A percentile compares a stretch with the other conserved stretches of the same genome.
Evolutionary conservation across 805 yeast genomes (phyloP).

Genomic region (Candida nemodendra): DNA sequence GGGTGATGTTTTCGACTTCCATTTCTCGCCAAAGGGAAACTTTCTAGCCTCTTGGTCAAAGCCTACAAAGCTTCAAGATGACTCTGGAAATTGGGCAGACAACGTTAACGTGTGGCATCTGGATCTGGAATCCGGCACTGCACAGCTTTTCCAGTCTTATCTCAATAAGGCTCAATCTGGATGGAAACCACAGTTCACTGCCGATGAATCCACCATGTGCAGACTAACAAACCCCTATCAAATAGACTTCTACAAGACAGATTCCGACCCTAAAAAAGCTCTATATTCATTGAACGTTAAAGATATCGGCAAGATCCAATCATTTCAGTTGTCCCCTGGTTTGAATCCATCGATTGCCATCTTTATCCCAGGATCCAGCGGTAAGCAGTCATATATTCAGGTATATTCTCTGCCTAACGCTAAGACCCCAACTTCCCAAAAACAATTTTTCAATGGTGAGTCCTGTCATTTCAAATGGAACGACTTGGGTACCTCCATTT

Average conservation of each 20-base stretch:
- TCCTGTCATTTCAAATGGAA: conserved; percentile 93
- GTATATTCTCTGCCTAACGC: conserved; percentile 79
- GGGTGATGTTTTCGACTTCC: conserved; percentile 73
- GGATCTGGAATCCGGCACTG: conserved; percentile 17
- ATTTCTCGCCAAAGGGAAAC: conserved; percentile 86
- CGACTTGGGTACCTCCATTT: conserved; percentile 85
- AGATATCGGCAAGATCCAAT: conserved; percentile 44
- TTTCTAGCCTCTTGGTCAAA: conserved; percentile 88
- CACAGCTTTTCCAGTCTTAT: conserved; percentile 45
- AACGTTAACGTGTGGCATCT: conserved; percentile 79
- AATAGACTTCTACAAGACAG: conserved; percentile 62
- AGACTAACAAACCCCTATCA: conserved; percentile 51
- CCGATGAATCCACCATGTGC: conserved; percentile 72
- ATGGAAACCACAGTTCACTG: conserved; percentile 90
- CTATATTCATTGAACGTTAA: conserved; percentile 57
- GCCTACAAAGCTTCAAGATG: conserved; percentile 63
- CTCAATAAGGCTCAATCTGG: conserved; percentile 80
- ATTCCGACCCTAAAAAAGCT: conserved; percentile 47
- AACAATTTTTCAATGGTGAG: conserved; percentile 94
- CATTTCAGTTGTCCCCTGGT: conserved; percentile 78
- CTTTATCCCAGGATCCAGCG: conserved; percentile 80
- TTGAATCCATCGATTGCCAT: conserved; percentile 86
- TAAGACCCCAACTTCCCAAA: conserved; percentile 75
- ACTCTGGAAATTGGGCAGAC: conserved; percentile 69
- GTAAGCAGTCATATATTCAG: conserved; percentile 86